Percentiles rank a stretch among this genome's conserved stretches.
phyloP scores from a whole-genome alignment of 495 filamentous ascomycete genomes.

The Glonium stellatum region DNA sequence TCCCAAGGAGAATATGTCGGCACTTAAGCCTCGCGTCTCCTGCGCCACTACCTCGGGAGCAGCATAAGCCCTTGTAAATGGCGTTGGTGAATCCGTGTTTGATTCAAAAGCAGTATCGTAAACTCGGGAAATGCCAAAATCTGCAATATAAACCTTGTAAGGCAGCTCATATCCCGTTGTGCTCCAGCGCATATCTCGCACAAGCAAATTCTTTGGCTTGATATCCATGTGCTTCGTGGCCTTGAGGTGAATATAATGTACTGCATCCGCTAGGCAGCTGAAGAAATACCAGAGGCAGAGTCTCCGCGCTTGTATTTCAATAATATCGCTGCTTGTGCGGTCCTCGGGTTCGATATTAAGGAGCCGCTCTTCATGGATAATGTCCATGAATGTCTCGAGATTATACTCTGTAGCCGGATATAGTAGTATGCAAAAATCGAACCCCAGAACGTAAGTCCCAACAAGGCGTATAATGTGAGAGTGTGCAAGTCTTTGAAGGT shows the following conservation, averaged over 20 bases:
- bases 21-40: background rate
- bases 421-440: background rate
- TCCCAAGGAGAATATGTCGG: background rate
- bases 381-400: background rate
- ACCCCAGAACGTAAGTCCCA: background rate
- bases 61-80: background rate
- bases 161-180: too few relatives aligned
- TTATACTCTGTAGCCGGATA: background rate
- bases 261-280: background rate
- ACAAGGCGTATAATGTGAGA: background rate
- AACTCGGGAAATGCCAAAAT: background rate
- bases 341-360: background rate
- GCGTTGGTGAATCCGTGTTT: background rate
- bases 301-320: too few relatives aligned
- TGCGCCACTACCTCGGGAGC: background rate
- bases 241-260: background rate
- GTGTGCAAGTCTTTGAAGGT: background rate
- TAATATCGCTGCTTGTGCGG: too few relatives aligned
- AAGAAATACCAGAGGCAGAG: background rate
- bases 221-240: background rate
- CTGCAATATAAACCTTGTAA: background rate
- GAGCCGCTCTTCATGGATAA: background rate
- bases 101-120: background rate
- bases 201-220: background rate
- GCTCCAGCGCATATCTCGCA: background rate